These are phyloP conservation scores for Pyrenula aspistea DNA, from an alignment of 495 filamentous ascomycete species.

Conservation along the genomic window DNA sequence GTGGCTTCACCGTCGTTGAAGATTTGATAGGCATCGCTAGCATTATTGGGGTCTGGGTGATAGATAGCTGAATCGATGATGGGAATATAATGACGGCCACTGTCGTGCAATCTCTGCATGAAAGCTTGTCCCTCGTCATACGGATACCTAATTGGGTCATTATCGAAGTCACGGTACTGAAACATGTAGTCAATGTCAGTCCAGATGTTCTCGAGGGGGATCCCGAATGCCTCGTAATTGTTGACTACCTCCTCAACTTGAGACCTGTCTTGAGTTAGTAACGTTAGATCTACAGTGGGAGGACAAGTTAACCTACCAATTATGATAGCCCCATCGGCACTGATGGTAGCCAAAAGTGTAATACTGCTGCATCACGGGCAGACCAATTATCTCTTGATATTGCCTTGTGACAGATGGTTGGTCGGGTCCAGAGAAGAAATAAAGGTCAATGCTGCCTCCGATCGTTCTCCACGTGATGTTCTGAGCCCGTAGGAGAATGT, in stretches of 20 bases:
- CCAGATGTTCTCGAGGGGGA: slow-evolving; percentile 62
- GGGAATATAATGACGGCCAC: slow-evolving; percentile 64
- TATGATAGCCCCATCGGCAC: slow-evolving; percentile 53
- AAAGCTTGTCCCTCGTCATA: slow-evolving; percentile 44
- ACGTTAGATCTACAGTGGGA: not conserved
- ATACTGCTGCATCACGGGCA: slow-evolving; percentile 53
- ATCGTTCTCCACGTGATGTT: slow-evolving; percentile 67
- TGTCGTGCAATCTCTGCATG: slow-evolving; percentile 48
- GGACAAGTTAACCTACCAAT: slow-evolving; percentile 28
- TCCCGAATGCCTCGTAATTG: slow-evolving; percentile 45
- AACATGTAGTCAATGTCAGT: slow-evolving; percentile 31
- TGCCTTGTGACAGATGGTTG: slow-evolving; percentile 43
- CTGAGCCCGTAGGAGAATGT: slow-evolving; percentile 50
- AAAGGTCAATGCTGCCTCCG: slow-evolving; percentile 51
- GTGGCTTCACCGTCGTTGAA: slow-evolving; percentile 47
- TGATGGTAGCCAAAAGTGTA: slow-evolving; percentile 53
- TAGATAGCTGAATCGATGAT: slow-evolving; percentile 82
- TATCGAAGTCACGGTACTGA: slow-evolving; percentile 46
- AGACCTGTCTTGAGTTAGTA: not conserved
- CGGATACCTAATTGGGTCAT: slow-evolving; percentile 36
- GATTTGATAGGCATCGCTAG: slow-evolving; percentile 45
- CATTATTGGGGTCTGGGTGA: slow-evolving; percentile 59
- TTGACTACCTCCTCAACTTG: slow-evolving; percentile 41
- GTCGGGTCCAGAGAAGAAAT: slow-evolving; percentile 49
- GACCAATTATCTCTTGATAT: slow-evolving; percentile 43